Percentiles rank a stretch among this genome's conserved stretches.
Conservation (phyloP, 2,329 filamentous ascomycete species). For the Fusarium denticulatum region DNA sequence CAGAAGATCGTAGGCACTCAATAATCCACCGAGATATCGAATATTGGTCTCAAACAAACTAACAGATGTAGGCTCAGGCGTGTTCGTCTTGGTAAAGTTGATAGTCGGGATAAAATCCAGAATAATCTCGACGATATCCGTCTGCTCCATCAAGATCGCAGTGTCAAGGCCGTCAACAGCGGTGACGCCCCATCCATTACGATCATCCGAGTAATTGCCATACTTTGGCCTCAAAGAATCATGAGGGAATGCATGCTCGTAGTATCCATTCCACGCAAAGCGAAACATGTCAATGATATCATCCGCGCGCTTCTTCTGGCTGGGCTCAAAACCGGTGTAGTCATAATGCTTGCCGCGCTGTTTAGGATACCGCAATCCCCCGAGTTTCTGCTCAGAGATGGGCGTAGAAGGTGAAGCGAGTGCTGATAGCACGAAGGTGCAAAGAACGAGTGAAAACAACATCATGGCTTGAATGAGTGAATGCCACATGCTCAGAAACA, state of each 20-base stretch:
- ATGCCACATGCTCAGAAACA: background rate
- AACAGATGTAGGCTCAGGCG: constrained; percentile 48
- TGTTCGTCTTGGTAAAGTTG: constrained; percentile 7
- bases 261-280: constrained; percentile 18
- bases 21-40: constrained; percentile 62
- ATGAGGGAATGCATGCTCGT: constrained; percentile 2
- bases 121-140: constrained; percentile 13
- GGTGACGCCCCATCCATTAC: constrained; percentile 23
- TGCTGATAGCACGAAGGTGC: background rate
- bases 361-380: background rate
- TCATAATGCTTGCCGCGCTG: constrained; percentile 8
- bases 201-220: constrained; percentile 5
- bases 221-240: constrained; percentile 11
- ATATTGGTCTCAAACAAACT: constrained; percentile 66
- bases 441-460: background rate
- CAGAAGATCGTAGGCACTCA: constrained; percentile 62
- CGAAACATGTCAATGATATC: constrained; percentile 17
- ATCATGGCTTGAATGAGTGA: background rate
- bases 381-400: background rate
- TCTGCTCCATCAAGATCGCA: constrained; percentile 23
- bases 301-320: constrained; percentile 7
- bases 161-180: constrained; percentile 20
- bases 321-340: constrained; percentile 16
- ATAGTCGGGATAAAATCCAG: constrained; percentile 9
- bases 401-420: background rate